phyloP scores from a whole-genome alignment of 495 filamentous ascomycete species.

The Umbilicaria muhlenbergii region DNA sequence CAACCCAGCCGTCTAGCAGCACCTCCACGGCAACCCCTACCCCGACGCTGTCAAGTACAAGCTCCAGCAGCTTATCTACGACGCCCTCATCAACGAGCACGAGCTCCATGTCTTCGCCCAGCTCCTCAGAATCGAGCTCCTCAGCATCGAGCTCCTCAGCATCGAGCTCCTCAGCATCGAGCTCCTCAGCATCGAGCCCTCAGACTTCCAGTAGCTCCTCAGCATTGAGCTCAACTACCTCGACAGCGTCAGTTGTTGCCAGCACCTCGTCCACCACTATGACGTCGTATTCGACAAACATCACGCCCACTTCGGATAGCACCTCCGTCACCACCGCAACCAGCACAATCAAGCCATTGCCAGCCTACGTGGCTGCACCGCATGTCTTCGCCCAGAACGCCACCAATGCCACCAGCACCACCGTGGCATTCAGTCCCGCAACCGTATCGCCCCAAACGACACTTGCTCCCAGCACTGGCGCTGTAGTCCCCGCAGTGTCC shows the following conservation, averaged over 20 bases:
- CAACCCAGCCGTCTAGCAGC: slow-evolving; percentile 12
- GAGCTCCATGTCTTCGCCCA: slow-evolving; percentile 4
- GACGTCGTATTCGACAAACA: not conserved
- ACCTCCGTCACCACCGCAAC: not conserved
- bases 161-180: slow-evolving; percentile 3
- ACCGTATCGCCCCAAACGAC: no score
- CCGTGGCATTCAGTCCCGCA: no score
- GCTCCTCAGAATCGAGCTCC: slow-evolving; percentile 2
- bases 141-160: slow-evolving; percentile 10
- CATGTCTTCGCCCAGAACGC: slow-evolving; percentile 21
- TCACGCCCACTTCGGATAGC: not conserved
- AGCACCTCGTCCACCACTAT: not conserved
- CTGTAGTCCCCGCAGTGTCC: no score
- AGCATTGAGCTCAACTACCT: slow-evolving; percentile 5
- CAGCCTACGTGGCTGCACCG: slow-evolving; percentile 10
- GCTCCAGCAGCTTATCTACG: slow-evolving; percentile 15
- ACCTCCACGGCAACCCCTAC: slow-evolving; percentile 12
- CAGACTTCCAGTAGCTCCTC: slow-evolving; percentile 11
- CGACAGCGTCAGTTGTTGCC: not conserved
- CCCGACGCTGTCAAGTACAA: slow-evolving; percentile 13
- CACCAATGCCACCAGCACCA: not conserved
- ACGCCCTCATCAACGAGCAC: slow-evolving; percentile 3
- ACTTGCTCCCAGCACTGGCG: no score
- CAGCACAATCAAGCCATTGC: not conserved
- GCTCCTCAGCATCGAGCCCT: slow-evolving; percentile 3